phyloP scores from a whole-genome alignment of 768 basidiomycete genomes.

The Lentinula edodes region DNA sequence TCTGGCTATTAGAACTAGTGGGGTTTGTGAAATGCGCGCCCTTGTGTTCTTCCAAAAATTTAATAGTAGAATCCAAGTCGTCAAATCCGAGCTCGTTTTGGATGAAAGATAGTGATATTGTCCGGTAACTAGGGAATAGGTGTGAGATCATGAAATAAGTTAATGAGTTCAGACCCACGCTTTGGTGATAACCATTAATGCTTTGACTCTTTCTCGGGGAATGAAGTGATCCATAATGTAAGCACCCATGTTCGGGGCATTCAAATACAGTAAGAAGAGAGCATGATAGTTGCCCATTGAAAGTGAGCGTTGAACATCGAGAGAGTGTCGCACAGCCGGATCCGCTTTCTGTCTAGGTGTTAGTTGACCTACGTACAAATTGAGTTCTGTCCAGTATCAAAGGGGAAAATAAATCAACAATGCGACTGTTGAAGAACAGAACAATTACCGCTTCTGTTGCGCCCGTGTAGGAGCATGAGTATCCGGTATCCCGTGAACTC shows the following conservation, averaged over 20 bases:
- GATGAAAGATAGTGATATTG: conserved; percentile 72
- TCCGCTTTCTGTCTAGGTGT: conserved; percentile 85
- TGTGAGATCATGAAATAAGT: conserved; percentile 1
- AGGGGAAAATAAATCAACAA: conserved; percentile 5
- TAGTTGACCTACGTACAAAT: conserved; percentile 96
- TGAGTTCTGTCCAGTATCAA: conserved; percentile 66
- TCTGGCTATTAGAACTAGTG: conserved; percentile 53
- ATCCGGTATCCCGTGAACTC: conserved; percentile 98
- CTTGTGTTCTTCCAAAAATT: conserved; percentile 68
- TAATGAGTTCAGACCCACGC: conserved; percentile 54
- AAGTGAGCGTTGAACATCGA: conserved; percentile 82
- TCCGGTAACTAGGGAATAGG: conserved; percentile 61
- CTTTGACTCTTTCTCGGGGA: conserved; percentile 81
- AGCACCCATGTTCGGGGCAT: conserved; percentile 93
- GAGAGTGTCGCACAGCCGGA: conserved; percentile 79
- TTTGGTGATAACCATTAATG: conserved; percentile 86
- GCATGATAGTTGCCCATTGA: conserved; percentile 93
- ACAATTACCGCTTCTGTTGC: conserved; percentile 85
- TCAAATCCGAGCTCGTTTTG: conserved; percentile 85
- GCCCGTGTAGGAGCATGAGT: conserved; percentile 90
- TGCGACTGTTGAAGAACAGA: background rate
- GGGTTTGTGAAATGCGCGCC: conserved; percentile 65
- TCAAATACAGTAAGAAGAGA: conserved; percentile 78
- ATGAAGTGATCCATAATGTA: conserved; percentile 99
- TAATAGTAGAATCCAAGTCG: conserved; percentile 47